Conservation (phyloP, 768 basidiomycete genomes). For the Cystobasidium tubakii region DNA sequence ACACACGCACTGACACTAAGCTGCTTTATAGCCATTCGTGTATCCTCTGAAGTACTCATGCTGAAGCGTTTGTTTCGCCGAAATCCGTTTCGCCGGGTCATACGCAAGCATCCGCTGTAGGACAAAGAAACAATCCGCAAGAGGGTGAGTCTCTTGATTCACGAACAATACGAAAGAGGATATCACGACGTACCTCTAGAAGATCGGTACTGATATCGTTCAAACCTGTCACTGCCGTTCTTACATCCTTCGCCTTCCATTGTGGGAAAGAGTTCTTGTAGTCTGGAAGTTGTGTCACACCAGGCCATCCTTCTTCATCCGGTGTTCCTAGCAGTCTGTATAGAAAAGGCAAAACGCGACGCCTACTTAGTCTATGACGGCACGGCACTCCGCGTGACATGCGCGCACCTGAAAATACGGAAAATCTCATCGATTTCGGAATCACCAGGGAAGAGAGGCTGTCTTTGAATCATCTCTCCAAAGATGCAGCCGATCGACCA, state of each 20-base stretch:
- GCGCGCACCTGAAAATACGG: conserved; percentile 93
- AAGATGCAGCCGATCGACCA: conserved; percentile 99
- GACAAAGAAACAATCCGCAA: neutral
- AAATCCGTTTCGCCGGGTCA: conserved; percentile 36
- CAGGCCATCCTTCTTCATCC: conserved; percentile 83
- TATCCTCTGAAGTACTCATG: conserved; percentile 34
- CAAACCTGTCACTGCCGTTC: conserved; percentile 36
- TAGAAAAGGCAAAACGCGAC: neutral
- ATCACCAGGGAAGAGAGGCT: conserved; percentile 76
- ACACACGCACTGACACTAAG: neutral
- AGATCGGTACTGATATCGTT: conserved; percentile 41
- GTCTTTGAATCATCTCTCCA: conserved; percentile 75
- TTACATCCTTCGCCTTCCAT: conserved; percentile 74
- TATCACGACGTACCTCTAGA: conserved; percentile 38
- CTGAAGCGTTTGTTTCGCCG: conserved; percentile 31
- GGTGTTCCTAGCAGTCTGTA: conserved; percentile 87
- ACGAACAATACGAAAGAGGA: too few species aligned
- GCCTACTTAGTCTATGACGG: neutral
- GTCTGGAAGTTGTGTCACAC: conserved; percentile 77
- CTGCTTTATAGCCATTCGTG: conserved; percentile 4
- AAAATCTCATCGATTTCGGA: conserved; percentile 99
- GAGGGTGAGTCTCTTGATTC: too few species aligned
- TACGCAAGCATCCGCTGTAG: conserved; percentile 37
- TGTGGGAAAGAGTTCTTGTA: conserved; percentile 96
- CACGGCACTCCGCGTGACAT: too few species aligned